These are phyloP conservation scores for Dioscorea cayenensis DNA, from an alignment of 116 monocot genomes.

Conservation along the genomic window DNA sequence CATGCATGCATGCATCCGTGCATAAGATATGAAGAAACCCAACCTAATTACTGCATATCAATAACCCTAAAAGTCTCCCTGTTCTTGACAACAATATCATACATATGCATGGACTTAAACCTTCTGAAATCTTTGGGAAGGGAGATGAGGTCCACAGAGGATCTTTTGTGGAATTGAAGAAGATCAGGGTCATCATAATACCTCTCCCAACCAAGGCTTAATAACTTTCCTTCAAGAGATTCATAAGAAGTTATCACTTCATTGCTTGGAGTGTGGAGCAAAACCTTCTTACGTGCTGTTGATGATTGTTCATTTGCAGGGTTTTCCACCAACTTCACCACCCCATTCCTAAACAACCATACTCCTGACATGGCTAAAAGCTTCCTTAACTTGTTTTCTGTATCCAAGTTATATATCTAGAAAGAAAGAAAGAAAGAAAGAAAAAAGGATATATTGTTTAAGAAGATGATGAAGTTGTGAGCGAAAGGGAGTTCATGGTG, in stretches of 20 bases:
- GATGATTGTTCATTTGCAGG: constrained; percentile 37
- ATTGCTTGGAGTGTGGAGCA: constrained; percentile 54
- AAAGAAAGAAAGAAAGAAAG: no score
- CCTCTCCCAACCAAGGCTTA: constrained; percentile 59
- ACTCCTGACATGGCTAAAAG: constrained; percentile 58
- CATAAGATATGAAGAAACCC: no score
- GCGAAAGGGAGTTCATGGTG: neutral
- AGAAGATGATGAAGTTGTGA: neutral
- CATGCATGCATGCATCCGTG: no score
- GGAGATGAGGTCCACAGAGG: constrained; percentile 73
- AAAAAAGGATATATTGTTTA: no score
- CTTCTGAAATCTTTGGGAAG: constrained; percentile 61
- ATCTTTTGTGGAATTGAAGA: constrained; percentile 63
- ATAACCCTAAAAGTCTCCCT: constrained; percentile 52
- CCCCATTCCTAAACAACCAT: constrained; percentile 89
- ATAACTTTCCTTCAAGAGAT: constrained; percentile 52
- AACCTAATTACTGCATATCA: constrained; percentile 14
- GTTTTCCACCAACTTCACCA: constrained; percentile 66
- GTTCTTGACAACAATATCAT: constrained; percentile 79
- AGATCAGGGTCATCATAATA: constrained; percentile 50
- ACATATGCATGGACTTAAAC: constrained; percentile 73
- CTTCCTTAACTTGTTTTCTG: no score
- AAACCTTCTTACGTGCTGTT: constrained; percentile 36
- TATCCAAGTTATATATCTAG: no score
- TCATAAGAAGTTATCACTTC: constrained; percentile 61